Base-by-base conservation (phyloP, 2,329 filamentous ascomycete species). In the Scytalidium lignicola region DNA sequence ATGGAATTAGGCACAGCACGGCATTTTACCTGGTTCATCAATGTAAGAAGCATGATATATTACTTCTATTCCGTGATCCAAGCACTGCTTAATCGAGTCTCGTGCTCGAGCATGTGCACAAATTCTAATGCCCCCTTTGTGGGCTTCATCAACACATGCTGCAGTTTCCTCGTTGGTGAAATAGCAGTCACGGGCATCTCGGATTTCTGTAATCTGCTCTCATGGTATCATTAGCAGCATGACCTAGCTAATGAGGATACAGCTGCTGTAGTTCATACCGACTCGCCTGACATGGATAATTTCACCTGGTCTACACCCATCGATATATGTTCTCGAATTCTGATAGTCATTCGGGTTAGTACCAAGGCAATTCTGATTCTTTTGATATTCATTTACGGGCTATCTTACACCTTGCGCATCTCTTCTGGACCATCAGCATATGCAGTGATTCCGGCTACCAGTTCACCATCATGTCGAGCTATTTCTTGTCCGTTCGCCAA, bases 401-500 rank as follows among this genome's bases (percentile, higher is more conserved):
- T 7, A 5, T n/a, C 32, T 37, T 37, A 37, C 0, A 66, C 64
- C 23, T 65, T 54, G 39, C 70, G 59, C 69, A 73, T 72, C 47
- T 67, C 67, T 3, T 67, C 58, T 0, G 67, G 64, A 3, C 67
- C 70, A 51, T 73, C 68, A 0, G 64, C 66, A 48, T 51, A 61
- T 9, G 58, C 58, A 3, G 61, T 67, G 32, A 69, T 69, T 2
- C 61, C 55, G 41, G 53, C 37, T 3, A 73, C 67, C 1, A 77
- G 60, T 12, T 73, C 73, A 0, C 73, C 74, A 48, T 70, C 70
- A 17, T 61, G 60, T 5, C 63, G 58, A 2, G 72, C 70, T 47
- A 78, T 75, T 55, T 78, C 74, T 50, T 71, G 68, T 0, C 68
- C 71, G 54, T 76, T 78, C 1, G 73, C 72, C 0, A 76, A 63